A percentile compares a stretch with the other conserved stretches of the same genome.
These are phyloP conservation scores for Bryopsis sp. DNA, from an alignment of 139 green algal genomes.

Conservation along the genomic window DNA sequence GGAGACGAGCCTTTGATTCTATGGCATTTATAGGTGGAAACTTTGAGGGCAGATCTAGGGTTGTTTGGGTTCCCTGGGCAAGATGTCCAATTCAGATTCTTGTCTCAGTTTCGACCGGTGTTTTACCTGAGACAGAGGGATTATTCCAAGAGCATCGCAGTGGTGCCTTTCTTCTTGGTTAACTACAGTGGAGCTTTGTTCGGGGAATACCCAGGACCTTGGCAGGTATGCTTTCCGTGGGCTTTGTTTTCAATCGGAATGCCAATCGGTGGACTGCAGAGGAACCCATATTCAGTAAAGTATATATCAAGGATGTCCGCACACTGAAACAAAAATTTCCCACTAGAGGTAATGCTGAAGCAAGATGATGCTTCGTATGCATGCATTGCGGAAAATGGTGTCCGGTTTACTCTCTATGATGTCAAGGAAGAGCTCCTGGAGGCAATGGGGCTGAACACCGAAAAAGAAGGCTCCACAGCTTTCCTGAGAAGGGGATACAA, in stretches of 20 bases:
- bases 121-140: conserved; percentile 75
- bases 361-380: conserved; percentile 75
- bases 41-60: conserved; percentile 77
- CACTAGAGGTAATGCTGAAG: conserved; percentile 80
- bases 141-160: conserved; percentile 59
- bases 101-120: conserved; percentile 63
- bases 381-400: conserved; percentile 65
- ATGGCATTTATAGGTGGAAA: conserved; percentile 96
- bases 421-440: conserved; percentile 73
- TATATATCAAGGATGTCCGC: too few relatives aligned
- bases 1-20: conserved; percentile 48
- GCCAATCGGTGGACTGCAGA: too few relatives aligned
- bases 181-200: conserved; percentile 88
- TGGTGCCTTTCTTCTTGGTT: conserved; percentile 80
- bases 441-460: conserved; percentile 80
- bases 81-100: conserved; percentile 70
- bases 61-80: conserved; percentile 77
- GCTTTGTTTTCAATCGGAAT: not conserved
- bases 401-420: conserved; percentile 68
- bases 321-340: too few relatives aligned
- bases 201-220: conserved; percentile 82
- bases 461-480: conserved; percentile 54
- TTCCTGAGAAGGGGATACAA: conserved; percentile 78
- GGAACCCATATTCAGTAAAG: too few relatives aligned
- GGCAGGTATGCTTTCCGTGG: too few relatives aligned